Percentiles rank a stretch among this genome's conserved stretches.
phyloP scores from a whole-genome alignment of 2,329 filamentous ascomycete genomes.

The Cercospora canescens region DNA sequence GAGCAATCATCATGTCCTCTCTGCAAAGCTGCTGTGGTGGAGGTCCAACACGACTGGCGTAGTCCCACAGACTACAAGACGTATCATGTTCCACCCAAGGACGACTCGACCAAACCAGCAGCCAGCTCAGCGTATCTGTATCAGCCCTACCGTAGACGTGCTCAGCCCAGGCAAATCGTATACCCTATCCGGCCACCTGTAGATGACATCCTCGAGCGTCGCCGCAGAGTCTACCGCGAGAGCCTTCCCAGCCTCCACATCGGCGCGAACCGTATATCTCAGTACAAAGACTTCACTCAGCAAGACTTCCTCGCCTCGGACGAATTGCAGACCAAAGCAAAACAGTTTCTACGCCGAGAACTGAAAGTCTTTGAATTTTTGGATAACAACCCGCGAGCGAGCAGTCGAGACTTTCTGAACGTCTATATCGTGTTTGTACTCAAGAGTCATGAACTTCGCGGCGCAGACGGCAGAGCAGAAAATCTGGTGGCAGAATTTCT shows the following conservation, averaged over 20 bases:
- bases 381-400: slow-evolving; percentile 33
- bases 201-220: slow-evolving; percentile 53
- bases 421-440: slow-evolving; percentile 84
- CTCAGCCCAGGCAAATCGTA: neutral
- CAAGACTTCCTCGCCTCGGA: slow-evolving; percentile 62
- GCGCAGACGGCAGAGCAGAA: slow-evolving; percentile 74
- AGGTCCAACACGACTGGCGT: slow-evolving; percentile 66
- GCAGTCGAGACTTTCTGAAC: slow-evolving; percentile 68
- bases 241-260: slow-evolving; percentile 77
- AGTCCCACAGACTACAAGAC: slow-evolving; percentile 57
- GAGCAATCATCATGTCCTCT: slow-evolving; percentile 73
- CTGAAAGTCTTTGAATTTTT: slow-evolving; percentile 80
- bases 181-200: neutral
- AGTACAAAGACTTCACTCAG: slow-evolving; percentile 73
- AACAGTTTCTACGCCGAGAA: slow-evolving; percentile 80
- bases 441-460: slow-evolving; percentile 79
- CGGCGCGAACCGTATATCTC: slow-evolving; percentile 75
- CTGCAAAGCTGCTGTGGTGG: slow-evolving; percentile 59
- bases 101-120: neutral
- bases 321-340: slow-evolving; percentile 71
- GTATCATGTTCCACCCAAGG: slow-evolving; percentile 42
- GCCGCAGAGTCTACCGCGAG: slow-evolving; percentile 71
- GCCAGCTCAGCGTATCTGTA: neutral
- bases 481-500: slow-evolving; percentile 77
- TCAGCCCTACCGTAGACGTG: slow-evolving; percentile 6